phyloP scores from a whole-genome alignment of 192 early-diverging fungal species.

The Coemansia sp. region DNA sequence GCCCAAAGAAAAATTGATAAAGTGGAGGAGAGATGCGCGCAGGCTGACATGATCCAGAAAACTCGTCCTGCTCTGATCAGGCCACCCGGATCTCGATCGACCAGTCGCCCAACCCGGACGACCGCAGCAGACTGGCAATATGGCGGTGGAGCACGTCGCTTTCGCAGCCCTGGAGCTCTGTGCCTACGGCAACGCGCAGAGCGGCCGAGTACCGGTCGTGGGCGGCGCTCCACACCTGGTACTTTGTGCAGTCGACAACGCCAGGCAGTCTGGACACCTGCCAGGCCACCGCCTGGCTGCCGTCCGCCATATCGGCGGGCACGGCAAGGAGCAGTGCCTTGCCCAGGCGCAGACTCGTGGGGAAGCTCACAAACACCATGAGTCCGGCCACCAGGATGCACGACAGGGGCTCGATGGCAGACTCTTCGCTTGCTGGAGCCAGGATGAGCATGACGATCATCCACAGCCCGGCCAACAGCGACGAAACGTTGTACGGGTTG shows the following conservation, averaged over 20 bases:
- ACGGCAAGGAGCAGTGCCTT: slow-evolving; percentile 15
- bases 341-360: slow-evolving; percentile 27
- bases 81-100: slow-evolving; percentile 12
- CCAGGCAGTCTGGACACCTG: slow-evolving; percentile 20
- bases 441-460: slow-evolving; percentile 13
- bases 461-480: slow-evolving; percentile 28
- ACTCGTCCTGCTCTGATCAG: background rate
- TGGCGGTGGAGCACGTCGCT: slow-evolving; percentile 3
- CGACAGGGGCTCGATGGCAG: slow-evolving; percentile 24
- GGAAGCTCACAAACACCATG: slow-evolving; percentile 21
- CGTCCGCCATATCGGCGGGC: background rate
- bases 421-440: slow-evolving; percentile 15
- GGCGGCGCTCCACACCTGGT: slow-evolving; percentile 22
- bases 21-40: background rate
- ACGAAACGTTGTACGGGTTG: slow-evolving; percentile 31
- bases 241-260: slow-evolving; percentile 12
- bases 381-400: slow-evolving; percentile 21
- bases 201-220: slow-evolving; percentile 4
- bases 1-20: background rate
- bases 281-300: background rate
- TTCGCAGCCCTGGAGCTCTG: background rate
- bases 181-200: slow-evolving; percentile 14
- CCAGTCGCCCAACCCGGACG: slow-evolving; percentile 7
- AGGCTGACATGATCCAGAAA: background rate
- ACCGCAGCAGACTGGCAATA: slow-evolving; percentile 10